A percentile compares a stretch with the other conserved stretches of the same genome.
Conservation (phyloP, 2,329 filamentous ascomycete species). For the Penicillium sp. region DNA sequence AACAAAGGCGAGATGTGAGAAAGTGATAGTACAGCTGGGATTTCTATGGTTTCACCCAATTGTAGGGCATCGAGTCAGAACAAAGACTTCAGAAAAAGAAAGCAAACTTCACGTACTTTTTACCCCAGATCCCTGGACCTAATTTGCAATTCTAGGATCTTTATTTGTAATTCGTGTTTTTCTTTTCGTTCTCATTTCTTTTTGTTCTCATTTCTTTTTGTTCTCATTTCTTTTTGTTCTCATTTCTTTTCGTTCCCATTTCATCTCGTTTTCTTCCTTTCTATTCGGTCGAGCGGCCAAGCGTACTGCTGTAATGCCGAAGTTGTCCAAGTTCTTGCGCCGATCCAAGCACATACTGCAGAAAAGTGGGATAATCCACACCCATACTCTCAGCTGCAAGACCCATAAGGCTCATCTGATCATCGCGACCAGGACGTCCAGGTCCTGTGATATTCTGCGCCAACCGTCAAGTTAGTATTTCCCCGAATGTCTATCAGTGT, state of each 20-base stretch:
- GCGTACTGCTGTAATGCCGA: slow-evolving; percentile 10
- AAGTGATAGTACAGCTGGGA: not conserved
- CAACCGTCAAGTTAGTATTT: not conserved
- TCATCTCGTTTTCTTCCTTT: not conserved
- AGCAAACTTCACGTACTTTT: not conserved
- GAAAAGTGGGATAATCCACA: slow-evolving; percentile 45
- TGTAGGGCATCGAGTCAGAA: slow-evolving; percentile 1
- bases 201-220: not conserved
- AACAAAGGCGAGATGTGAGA: slow-evolving; percentile 1
- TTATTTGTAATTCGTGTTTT: not conserved
- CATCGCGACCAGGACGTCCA: slow-evolving; percentile 48
- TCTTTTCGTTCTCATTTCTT: not conserved
- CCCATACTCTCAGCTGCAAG: slow-evolving; percentile 46
- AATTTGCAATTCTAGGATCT: not conserved
- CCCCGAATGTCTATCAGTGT: not conserved
- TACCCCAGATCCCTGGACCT: not conserved
- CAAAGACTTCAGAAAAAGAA: slow-evolving; percentile 2
- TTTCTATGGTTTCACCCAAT: not conserved
- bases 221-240: not conserved
- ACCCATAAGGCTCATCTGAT: slow-evolving; percentile 50
- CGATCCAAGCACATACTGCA: slow-evolving; percentile 34
- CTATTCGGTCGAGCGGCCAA: not conserved
- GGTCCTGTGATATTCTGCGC: slow-evolving; percentile 50
- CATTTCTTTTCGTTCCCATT: not conserved
- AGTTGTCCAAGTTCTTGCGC: slow-evolving; percentile 5